phyloP scores from a whole-genome alignment of 1,284 basidiomycete species.

The Termitomyces sp. region DNA sequence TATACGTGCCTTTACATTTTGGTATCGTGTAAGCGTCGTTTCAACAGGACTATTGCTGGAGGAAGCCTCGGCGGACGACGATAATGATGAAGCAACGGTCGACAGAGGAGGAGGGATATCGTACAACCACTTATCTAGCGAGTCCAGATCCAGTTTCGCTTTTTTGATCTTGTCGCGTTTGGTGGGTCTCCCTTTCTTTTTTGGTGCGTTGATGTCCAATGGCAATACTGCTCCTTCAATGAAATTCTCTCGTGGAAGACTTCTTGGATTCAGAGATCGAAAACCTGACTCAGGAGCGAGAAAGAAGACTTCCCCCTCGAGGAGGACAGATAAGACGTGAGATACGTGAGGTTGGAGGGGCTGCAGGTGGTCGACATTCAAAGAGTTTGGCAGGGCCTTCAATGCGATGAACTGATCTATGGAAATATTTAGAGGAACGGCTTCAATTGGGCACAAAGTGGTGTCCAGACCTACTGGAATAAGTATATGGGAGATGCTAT shows the following conservation, averaged over 20 bases:
- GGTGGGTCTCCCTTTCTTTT: slow-evolving; percentile 65
- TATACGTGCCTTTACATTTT: slow-evolving; percentile 34
- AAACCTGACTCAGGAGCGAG: slow-evolving; percentile 50
- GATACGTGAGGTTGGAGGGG: slow-evolving; percentile 44
- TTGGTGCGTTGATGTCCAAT: slow-evolving; percentile 24
- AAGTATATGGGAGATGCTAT: slow-evolving; percentile 42
- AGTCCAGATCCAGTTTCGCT: slow-evolving; percentile 43
- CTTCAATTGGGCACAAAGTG: slow-evolving; percentile 3
- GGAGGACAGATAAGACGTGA: slow-evolving; percentile 43
- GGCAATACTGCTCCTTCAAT: slow-evolving; percentile 26
- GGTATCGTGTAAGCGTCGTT: slow-evolving; percentile 35
- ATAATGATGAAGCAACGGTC: neutral
- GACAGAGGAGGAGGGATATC: slow-evolving; percentile 21
- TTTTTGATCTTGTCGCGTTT: slow-evolving; percentile 54
- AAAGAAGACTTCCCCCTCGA: slow-evolving; percentile 47
- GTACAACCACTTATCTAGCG: slow-evolving; percentile 50
- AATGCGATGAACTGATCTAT: slow-evolving; percentile 53
- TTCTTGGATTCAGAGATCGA: slow-evolving; percentile 52
- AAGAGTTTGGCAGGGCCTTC: slow-evolving; percentile 36
- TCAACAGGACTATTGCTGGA: slow-evolving; percentile 6
- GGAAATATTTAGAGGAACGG: neutral
- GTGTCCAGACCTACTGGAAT: slow-evolving; percentile 49
- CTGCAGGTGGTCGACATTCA: slow-evolving; percentile 34
- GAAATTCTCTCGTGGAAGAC: slow-evolving; percentile 60
- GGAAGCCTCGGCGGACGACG: neutral